Percentiles rank a stretch among this genome's conserved stretches.
phyloP scores from a whole-genome alignment of 1,139 yeast species.

The Taphrina deformans region DNA sequence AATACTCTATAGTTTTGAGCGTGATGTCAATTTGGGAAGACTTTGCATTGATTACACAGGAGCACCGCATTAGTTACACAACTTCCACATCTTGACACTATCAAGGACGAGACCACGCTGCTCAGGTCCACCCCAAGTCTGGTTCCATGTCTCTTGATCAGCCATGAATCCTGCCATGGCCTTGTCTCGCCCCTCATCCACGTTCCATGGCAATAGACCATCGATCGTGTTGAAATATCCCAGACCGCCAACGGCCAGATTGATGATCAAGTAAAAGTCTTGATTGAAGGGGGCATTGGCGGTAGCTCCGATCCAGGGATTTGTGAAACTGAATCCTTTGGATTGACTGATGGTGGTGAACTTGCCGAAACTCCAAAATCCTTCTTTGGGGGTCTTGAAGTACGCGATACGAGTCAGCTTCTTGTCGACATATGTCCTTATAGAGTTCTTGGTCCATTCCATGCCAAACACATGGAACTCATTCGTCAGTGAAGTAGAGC shows the following conservation, averaged over 20 bases:
- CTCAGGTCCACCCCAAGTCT: conserved; percentile 22
- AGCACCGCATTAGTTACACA: conserved; percentile 1
- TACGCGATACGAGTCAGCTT: conserved; percentile 36
- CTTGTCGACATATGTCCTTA: conserved; percentile 38
- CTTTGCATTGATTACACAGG: neutral
- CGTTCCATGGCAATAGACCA: conserved; percentile 37
- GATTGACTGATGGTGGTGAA: conserved; percentile 31
- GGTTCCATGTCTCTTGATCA: conserved; percentile 24
- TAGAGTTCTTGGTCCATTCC: conserved; percentile 38
- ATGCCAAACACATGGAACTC: conserved; percentile 37
- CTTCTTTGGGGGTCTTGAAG: conserved; percentile 22
- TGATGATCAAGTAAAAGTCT: conserved; percentile 37
- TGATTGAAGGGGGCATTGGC: conserved; percentile 38
- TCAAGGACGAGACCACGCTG: conserved; percentile 22
- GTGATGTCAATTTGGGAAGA: too few species aligned
- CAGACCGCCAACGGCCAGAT: conserved; percentile 39
- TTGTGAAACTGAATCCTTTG: conserved; percentile 14
- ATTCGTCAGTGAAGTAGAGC: conserved; percentile 18
- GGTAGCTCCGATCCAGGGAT: conserved; percentile 35
- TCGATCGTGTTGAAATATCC: conserved; percentile 36
- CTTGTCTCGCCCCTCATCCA: conserved; percentile 35
- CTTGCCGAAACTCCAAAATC: conserved; percentile 36
- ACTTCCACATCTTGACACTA: conserved; percentile 29
- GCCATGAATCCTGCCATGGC: conserved; percentile 29
- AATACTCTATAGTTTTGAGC: too few species aligned